A percentile compares a stretch with the other conserved stretches of the same genome.
Conservation (phyloP, 2,329 filamentous ascomycete species). For the Scedosporium boydii region DNA sequence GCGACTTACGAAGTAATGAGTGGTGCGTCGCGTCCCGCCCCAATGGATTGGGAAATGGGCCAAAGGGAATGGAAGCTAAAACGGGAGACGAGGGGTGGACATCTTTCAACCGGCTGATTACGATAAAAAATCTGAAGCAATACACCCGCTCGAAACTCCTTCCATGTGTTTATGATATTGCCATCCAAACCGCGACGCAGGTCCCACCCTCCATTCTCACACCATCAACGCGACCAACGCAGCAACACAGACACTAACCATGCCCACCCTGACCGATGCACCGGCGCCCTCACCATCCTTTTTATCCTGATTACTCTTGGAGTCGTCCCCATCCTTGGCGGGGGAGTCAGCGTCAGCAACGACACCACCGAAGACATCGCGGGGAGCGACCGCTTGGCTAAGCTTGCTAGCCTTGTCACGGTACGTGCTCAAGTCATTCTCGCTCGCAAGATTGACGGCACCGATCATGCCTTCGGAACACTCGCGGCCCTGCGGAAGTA, state of each 20-base stretch:
- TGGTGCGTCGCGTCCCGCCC: too few species aligned
- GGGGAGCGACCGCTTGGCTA: neutral
- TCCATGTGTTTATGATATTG: too few species aligned
- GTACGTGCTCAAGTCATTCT: neutral
- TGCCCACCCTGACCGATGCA: constrained; percentile 1
- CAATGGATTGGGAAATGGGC: too few species aligned
- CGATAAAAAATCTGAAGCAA: too few species aligned
- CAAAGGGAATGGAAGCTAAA: too few species aligned
- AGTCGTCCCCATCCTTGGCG: neutral
- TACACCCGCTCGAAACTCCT: too few species aligned
- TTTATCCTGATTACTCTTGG: neutral
- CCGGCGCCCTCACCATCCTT: constrained; percentile 7
- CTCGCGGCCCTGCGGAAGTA: constrained; percentile 11
- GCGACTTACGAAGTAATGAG: too few species aligned
- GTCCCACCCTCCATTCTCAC: neutral
- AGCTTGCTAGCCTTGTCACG: neutral
- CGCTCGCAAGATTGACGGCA: constrained; percentile 17
- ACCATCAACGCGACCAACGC: neutral
- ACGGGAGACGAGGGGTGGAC: too few species aligned
- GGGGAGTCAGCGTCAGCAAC: neutral
- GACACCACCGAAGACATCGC: neutral
- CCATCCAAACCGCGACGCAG: neutral
- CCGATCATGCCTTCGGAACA: constrained; percentile 22
- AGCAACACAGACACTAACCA: neutral
- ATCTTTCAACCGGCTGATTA: too few species aligned